Percentiles rank a stretch among this genome's conserved stretches.
These are phyloP conservation scores for Tolypocladium paradoxum DNA, from an alignment of 2,329 filamentous ascomycete species.

Conservation along the genomic window DNA sequence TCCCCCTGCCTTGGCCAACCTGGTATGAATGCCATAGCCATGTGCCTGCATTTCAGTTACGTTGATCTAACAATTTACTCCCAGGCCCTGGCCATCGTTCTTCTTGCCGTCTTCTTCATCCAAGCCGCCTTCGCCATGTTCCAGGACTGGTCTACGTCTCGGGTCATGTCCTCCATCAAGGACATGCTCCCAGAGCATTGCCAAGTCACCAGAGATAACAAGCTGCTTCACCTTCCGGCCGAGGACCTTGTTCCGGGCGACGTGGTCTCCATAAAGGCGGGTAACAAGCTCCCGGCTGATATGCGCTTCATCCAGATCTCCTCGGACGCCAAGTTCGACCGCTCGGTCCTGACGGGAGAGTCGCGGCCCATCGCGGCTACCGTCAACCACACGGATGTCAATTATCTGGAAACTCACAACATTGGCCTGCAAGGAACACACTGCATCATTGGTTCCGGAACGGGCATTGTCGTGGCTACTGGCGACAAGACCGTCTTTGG, in stretches of 20 bases:
- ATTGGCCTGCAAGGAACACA: slow-evolving; percentile 75
- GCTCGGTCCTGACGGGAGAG: slow-evolving; percentile 61
- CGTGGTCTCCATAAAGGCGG: slow-evolving; percentile 55
- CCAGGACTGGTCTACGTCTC: slow-evolving; percentile 66
- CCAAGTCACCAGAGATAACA: slow-evolving; percentile 50
- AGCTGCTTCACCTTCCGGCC: slow-evolving; percentile 36
- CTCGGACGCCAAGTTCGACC: slow-evolving; percentile 60
- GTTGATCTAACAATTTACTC: neutral
- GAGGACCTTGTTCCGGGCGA: slow-evolving; percentile 62
- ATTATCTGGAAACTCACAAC: slow-evolving; percentile 66
- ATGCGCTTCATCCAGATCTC: slow-evolving; percentile 59
- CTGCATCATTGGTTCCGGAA: slow-evolving; percentile 57
- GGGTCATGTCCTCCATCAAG: slow-evolving; percentile 71
- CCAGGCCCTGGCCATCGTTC: slow-evolving; percentile 58
- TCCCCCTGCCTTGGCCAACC: slow-evolving; percentile 58
- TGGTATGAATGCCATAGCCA: slow-evolving; percentile 15
- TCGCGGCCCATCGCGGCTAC: slow-evolving; percentile 53
- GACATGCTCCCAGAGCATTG: slow-evolving; percentile 70
- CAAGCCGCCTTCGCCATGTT: slow-evolving; percentile 60
- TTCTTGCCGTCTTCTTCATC: slow-evolving; percentile 58
- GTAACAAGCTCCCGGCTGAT: slow-evolving; percentile 66
- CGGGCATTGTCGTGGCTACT: slow-evolving; percentile 59
- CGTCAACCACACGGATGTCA: slow-evolving; percentile 56
- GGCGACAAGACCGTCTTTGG: slow-evolving; percentile 68
- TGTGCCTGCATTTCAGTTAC: neutral